Base-by-base conservation (phyloP, 225 moss, liverwort and hornwort genomes). In the Pleurozium schreberi region DNA sequence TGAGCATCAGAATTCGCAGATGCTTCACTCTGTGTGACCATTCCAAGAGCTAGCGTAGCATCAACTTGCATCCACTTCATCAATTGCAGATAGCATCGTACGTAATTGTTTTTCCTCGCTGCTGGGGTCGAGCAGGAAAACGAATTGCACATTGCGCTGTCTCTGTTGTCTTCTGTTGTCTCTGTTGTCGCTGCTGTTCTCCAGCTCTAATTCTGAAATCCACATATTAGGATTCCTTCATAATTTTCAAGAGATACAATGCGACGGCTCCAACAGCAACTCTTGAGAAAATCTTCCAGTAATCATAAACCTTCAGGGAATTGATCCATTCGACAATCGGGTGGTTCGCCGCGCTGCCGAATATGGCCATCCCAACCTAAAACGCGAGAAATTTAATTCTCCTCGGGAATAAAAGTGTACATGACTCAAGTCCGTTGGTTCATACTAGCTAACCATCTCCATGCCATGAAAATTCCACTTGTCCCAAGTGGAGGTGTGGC, bases 221-320 rank as follows among this genome's bases (percentile, higher is more conserved):
- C 79, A 84, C 52, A 62, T 70, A 82, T 88, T 85, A 84, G n/a
- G 61, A 53, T 36, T 92, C 93, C 66, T 90, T 92, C 89, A 93
- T 90, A 40, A 83, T 52, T 85, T 92, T 90, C 28, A 93, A 27
- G 59, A 92, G 28, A 70, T 87, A 92, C 77, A 92, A 87, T 33
- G 90, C 38, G 31, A 92, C 59, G 65, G 88, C 75, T 90, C 89
- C 90, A 64, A 93, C 90, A 65, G 78, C 89, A 82, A 90, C 40
- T 53, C 90, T 85, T 49, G 92, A 93, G 61, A 92, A 90, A 45
- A 93, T 78, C 85, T 59, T 90, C 90, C 89, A 93, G 38, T 76
- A 88, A 85, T 92, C 90, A 66, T 90, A 87, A 6, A 85, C 87
- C 43, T 85, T 91, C 25, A 91, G 23, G 36, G 57, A 81, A 78